These are phyloP conservation scores for Coprinopsis cinerea DNA, from an alignment of 768 basidiomycete genomes.

Conservation along the genomic window DNA sequence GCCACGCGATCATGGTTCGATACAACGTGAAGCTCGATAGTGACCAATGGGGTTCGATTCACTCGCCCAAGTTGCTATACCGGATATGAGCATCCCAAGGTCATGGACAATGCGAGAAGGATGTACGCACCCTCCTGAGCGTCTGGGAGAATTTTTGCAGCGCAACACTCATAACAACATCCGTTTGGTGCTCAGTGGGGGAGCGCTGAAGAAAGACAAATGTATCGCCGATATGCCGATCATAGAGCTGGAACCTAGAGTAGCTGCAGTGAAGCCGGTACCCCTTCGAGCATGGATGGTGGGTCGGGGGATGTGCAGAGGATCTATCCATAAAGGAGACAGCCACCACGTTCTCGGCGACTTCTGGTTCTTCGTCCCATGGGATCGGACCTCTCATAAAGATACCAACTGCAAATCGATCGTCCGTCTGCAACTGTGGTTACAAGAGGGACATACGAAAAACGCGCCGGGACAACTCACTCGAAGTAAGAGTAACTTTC, in stretches of 20 bases:
- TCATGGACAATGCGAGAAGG: not conserved
- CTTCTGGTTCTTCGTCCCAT: slow-evolving; percentile 55
- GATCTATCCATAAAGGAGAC: slow-evolving; percentile 56
- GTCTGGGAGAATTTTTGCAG: slow-evolving; percentile 51
- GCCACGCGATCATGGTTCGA: slow-evolving; percentile 63
- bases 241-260: slow-evolving; percentile 52
- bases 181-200: slow-evolving; percentile 36
- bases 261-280: slow-evolving; percentile 54
- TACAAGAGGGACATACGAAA: not conserved
- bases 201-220: slow-evolving; percentile 54
- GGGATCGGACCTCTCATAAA: slow-evolving; percentile 55
- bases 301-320: slow-evolving; percentile 40
- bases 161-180: slow-evolving; percentile 55
- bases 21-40: slow-evolving; percentile 62
- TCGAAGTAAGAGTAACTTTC: slow-evolving; percentile 54
- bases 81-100: not conserved
- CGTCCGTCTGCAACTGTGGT: slow-evolving; percentile 40
- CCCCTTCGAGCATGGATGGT: slow-evolving; percentile 44
- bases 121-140: slow-evolving; percentile 42
- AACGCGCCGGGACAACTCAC: slow-evolving; percentile 22
- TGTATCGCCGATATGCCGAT: slow-evolving; percentile 44
- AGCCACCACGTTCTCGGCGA: slow-evolving; percentile 54
- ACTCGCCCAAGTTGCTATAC: slow-evolving; percentile 57
- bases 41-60: slow-evolving; percentile 41
- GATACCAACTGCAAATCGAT: slow-evolving; percentile 55